These are phyloP conservation scores for Carex myosuroides DNA, from an alignment of 176 grass and related monocot genomes.

Conservation along the genomic window DNA sequence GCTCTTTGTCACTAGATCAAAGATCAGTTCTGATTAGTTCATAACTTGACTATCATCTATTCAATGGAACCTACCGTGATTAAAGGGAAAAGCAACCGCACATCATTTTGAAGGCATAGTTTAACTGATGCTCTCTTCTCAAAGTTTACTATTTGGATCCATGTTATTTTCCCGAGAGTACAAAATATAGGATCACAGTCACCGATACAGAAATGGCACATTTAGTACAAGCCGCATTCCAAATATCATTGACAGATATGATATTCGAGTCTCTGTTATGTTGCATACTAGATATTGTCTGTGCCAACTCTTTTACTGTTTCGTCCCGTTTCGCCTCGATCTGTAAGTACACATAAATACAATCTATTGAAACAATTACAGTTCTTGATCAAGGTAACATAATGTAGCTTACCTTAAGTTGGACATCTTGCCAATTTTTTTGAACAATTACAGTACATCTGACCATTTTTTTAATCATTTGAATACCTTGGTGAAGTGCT, in stretches of 20 bases:
- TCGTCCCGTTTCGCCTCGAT: background rate
- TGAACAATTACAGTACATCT: background rate
- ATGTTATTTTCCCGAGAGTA: background rate
- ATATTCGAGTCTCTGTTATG: background rate
- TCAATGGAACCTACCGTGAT: background rate
- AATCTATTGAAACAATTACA: background rate
- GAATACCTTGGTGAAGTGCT: background rate
- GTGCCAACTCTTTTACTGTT: background rate
- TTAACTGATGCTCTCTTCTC: background rate
- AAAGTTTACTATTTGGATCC: background rate
- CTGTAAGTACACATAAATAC: background rate
- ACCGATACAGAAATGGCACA: background rate
- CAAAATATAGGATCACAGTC: background rate
- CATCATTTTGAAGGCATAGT: background rate
- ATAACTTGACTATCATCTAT: background rate
- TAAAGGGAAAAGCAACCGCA: background rate
- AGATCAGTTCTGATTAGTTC: background rate
- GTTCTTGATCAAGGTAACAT: background rate
- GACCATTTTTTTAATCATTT: background rate
- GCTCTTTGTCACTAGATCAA: no score
- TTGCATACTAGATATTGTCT: background rate
- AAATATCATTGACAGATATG: background rate
- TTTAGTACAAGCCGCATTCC: background rate
- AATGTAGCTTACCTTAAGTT: background rate
- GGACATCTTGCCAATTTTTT: background rate